These are phyloP conservation scores for Cutaneotrichosporon cyanovorans DNA, from an alignment of 1,284 basidiomycete species.

Conservation along the genomic window DNA sequence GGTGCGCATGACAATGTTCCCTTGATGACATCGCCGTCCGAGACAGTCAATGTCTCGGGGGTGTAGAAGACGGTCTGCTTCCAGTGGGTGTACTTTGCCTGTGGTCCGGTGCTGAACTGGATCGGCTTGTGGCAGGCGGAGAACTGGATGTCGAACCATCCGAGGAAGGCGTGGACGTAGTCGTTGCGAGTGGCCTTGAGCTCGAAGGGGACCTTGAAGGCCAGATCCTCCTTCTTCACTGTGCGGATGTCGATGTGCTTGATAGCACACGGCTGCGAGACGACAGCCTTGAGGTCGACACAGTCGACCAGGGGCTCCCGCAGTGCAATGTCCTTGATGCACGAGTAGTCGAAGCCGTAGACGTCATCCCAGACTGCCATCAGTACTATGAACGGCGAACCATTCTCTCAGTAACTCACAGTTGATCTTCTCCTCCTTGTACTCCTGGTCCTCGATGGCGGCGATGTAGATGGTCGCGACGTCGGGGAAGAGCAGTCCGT, in stretches of 20 bases:
- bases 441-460: constrained; percentile 98
- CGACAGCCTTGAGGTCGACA: constrained; percentile 86
- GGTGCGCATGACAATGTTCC: constrained; percentile 72
- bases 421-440: constrained; percentile 99
- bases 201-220: constrained; percentile 73
- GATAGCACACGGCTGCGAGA: constrained; percentile 78
- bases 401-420: constrained; percentile 54
- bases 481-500: constrained; percentile 93
- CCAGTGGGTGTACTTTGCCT: constrained; percentile 95
- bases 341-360: constrained; percentile 98
- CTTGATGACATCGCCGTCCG: constrained; percentile 61
- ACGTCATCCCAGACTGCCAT: constrained; percentile 94
- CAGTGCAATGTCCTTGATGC: constrained; percentile 98
- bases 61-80: constrained; percentile 99
- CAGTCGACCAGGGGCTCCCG: constrained; percentile 96
- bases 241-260: constrained; percentile 89
- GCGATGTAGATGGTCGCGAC: constrained; percentile 87
- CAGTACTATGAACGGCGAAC: background rate
- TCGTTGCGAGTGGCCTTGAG: constrained; percentile 83
- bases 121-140: constrained; percentile 94
- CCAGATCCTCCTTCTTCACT: constrained; percentile 89
- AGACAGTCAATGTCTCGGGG: constrained; percentile 56
- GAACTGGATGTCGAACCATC: constrained; percentile 98
- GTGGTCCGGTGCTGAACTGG: constrained; percentile 89
- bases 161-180: constrained; percentile 97